Conservation (phyloP, 345 rosid species). For the Sapria himalayana region DNA sequence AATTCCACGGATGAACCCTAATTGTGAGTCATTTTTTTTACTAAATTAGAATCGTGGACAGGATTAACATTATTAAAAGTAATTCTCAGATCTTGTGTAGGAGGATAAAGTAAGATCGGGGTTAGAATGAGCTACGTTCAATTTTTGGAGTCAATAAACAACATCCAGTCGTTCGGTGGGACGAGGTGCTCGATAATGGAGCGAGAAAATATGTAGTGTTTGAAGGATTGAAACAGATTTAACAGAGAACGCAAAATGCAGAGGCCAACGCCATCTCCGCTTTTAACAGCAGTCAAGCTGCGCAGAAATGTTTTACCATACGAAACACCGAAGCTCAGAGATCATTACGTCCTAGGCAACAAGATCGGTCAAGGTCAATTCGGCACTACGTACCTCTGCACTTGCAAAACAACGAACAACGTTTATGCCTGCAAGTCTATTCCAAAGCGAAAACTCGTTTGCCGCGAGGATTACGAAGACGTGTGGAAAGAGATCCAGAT, state of each 20-base stretch:
- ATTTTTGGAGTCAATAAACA: conserved; percentile 1
- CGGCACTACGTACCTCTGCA: conserved; percentile 70
- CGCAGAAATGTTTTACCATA: conserved; percentile 50
- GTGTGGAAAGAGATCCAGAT: conserved; percentile 98
- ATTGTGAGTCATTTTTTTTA: no score
- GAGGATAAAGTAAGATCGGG: no score
- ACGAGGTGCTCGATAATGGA: no score
- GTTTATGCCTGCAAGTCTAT: conserved; percentile 81
- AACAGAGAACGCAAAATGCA: conserved; percentile 5
- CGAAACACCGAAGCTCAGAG: conserved; percentile 62
- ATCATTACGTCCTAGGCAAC: conserved; percentile 59
- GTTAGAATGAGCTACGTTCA: neutral
- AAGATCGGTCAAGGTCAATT: conserved; percentile 93
- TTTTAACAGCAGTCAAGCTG: conserved; percentile 17
- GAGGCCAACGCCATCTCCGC: conserved; percentile 6
- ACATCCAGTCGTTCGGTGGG: neutral
- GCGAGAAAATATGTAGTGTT: neutral
- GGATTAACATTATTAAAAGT: no score
- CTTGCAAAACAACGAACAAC: conserved; percentile 28
- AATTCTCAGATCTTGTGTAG: no score
- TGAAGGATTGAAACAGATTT: neutral
- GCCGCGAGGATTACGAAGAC: conserved; percentile 87
- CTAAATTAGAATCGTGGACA: no score
- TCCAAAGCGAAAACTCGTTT: conserved; percentile 71
- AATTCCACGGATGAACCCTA: no score